Evolutionary conservation across 306 rosid genomes (phyloP).

Genomic region (Styphnolobium japonicum): DNA sequence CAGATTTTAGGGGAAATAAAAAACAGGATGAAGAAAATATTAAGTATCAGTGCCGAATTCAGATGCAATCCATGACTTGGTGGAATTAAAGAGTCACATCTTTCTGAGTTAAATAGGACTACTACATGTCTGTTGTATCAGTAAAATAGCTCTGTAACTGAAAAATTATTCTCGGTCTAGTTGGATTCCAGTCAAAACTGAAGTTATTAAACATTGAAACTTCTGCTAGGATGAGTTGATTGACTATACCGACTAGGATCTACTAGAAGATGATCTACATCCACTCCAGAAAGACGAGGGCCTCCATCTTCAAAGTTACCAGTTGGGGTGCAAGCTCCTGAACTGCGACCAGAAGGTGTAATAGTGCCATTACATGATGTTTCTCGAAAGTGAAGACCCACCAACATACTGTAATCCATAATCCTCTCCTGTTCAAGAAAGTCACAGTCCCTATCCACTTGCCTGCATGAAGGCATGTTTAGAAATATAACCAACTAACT

Average conservation of each 20-base stretch:
- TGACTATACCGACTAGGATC: constrained; percentile 60
- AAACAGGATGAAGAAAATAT: neutral
- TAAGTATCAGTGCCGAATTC: neutral
- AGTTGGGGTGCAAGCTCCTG: constrained; percentile 12
- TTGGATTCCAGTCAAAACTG: neutral
- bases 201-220: neutral
- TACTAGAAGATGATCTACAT: constrained; percentile 39
- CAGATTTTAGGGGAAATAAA: neutral
- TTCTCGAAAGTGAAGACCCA: constrained; percentile 88
- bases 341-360: constrained; percentile 34
- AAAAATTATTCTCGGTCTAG: neutral
- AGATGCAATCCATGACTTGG: neutral
- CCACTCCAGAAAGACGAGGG: constrained; percentile 45
- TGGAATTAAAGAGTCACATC: neutral
- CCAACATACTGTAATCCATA: constrained; percentile 95
- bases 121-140: neutral
- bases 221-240: constrained; percentile 4
- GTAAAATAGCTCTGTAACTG: neutral
- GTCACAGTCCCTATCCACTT: constrained; percentile 90
- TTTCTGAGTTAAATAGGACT: neutral
- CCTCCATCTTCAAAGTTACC: constrained; percentile 26
- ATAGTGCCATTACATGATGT: constrained; percentile 33
- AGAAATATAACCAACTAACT: neutral
- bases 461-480: constrained; percentile 54
- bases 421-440: constrained; percentile 93